A percentile compares a stretch with the other conserved stretches of the same genome.
Evolutionary conservation across 495 filamentous ascomycete genomes (phyloP).

Genomic region (Aspergillus ellipticus): DNA sequence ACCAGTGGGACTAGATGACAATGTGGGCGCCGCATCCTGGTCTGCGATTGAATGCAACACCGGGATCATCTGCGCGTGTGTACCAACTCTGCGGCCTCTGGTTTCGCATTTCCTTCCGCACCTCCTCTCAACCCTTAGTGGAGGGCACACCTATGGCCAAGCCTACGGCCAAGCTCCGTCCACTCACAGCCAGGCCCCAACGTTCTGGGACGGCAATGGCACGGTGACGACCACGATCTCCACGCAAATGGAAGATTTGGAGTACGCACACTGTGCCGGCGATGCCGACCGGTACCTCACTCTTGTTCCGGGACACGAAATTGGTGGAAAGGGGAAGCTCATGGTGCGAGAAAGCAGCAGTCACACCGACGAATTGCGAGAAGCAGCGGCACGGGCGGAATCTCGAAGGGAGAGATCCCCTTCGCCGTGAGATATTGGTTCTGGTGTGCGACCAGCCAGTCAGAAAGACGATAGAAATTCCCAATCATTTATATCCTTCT

Average conservation of each 20-base stretch:
- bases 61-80: conserved; percentile 84
- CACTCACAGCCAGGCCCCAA: conserved; percentile 17
- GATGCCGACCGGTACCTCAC: conserved; percentile 25
- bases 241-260: conserved; percentile 28
- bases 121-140: conserved; percentile 28
- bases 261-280: conserved; percentile 25
- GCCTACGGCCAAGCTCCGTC: conserved; percentile 12
- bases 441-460: no score
- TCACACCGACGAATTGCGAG: not conserved
- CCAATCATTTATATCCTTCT: no score
- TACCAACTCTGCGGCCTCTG: conserved; percentile 82
- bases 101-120: conserved; percentile 42
- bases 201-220: conserved; percentile 32
- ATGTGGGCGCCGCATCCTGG: conserved; percentile 63
- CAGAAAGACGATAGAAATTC: no score
- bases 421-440: no score
- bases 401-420: not conserved
- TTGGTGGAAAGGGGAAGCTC: conserved; percentile 11
- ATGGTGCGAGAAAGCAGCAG: conserved; percentile 7
- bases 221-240: conserved; percentile 29
- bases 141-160: conserved; percentile 9
- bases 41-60: conserved; percentile 86
- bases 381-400: not conserved
- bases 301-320: conserved; percentile 17
- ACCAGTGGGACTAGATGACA: conserved; percentile 39